Conservation (phyloP, 306 rosid species). For the Cicer cuneatum region DNA sequence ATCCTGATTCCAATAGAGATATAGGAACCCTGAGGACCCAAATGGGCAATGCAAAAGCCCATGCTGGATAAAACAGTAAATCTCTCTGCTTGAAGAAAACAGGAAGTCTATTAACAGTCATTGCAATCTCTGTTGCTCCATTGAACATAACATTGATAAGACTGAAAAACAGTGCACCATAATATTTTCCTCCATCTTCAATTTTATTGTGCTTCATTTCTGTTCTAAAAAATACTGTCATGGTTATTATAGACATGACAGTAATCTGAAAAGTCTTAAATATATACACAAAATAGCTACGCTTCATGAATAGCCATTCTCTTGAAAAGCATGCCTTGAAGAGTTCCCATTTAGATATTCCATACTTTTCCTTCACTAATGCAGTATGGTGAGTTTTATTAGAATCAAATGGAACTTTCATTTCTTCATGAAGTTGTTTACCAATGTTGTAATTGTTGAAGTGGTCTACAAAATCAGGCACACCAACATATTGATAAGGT, state of each 20-base stretch:
- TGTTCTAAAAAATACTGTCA: conserved; percentile 68
- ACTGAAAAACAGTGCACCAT: conserved; percentile 69
- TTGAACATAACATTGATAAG: conserved; percentile 74
- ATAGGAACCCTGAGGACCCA: conserved; percentile 67
- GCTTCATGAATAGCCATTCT: conserved; percentile 73
- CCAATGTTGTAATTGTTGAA: conserved; percentile 53
- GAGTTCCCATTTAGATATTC: conserved; percentile 67
- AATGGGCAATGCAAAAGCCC: conserved; percentile 76
- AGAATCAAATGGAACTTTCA: conserved; percentile 55
- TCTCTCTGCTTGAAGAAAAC: conserved; percentile 74
- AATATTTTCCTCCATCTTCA: conserved; percentile 62
- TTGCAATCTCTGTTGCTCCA: conserved; percentile 65
- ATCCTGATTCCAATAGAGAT: conserved; percentile 66
- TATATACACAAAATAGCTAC: conserved; percentile 63
- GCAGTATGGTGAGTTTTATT: conserved; percentile 52
- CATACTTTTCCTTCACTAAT: conserved; percentile 61
- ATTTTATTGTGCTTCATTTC: conserved; percentile 59
- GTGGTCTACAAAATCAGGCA: conserved; percentile 54
- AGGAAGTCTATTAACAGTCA: conserved; percentile 66
- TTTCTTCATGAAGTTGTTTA: conserved; percentile 48
- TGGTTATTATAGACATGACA: conserved; percentile 56
- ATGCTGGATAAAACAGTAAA: conserved; percentile 64
- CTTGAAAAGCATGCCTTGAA: conserved; percentile 72
- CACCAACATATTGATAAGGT: conserved; percentile 57
- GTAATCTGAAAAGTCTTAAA: conserved; percentile 69